Base-by-base conservation (phyloP, 495 filamentous ascomycete genomes). In the Tuber magnatum region DNA sequence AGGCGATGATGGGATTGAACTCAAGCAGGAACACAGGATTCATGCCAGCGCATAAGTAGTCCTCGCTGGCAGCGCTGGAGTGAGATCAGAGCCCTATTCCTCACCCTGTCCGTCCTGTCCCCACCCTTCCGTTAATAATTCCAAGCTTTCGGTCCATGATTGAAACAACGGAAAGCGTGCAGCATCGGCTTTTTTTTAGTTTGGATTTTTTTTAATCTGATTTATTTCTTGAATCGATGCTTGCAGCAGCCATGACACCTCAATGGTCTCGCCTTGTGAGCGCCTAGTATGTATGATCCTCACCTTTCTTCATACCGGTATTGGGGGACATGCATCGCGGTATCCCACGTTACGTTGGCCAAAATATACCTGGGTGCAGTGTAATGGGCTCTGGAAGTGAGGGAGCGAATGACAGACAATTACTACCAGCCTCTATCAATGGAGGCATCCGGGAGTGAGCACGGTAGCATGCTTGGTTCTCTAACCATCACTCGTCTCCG, bases 11-110 rank as follows among this genome's bases (percentile, higher is more conserved):
- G 76, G 77, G 78, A 79, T 79, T 79, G 76, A 79, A 71, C 77
- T 79, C 76, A 75, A 79, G 77, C 77, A 79, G 77, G 77, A 79
- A 79, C 77, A 75, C 76, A 79, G 77, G 78, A 79, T 70, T 79
- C 77, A 76, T 79, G 77, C 77, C 77, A 79, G 77, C 77, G 77
- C 77, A 79, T 79, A 79, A 79, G 77, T 79, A 79, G 77, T 79
- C 76, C 77, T 78, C 76, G 77, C 76, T 79, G 77, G 77, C 77
- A 79, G 69, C 71, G 70, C 78, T 76, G 56, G 74, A 74, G 76
- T 75, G 70, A 78, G 73, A 78, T 78, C 76, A 78, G 74, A 75
- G 76, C 74, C 76, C 76, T 78, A 79, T 79, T 79, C 72, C 68
- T 77, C 75, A 77, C 76, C 76, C 71, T 78, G 76, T 8, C 56